A percentile compares a stretch with the other conserved stretches of the same genome.
Conservation (phyloP, 331 rosid genomes). For the Telfairia occidentalis region DNA sequence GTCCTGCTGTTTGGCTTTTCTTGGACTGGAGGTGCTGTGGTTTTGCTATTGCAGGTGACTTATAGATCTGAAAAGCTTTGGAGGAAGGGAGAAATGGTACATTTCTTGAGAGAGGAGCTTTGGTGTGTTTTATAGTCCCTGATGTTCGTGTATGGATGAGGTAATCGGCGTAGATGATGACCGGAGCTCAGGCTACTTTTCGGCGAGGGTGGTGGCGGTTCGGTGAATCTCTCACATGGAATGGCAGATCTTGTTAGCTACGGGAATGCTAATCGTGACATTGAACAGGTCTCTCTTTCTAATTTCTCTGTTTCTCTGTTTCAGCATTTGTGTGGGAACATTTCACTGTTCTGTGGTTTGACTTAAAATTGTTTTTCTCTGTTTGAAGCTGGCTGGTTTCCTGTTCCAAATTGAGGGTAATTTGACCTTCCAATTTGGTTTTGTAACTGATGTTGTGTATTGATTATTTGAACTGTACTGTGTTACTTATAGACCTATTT, state of each 20-base stretch:
- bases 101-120: neutral
- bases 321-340: neutral
- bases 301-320: constrained; percentile 1
- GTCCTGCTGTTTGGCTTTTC: neutral
- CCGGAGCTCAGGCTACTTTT: constrained; percentile 69
- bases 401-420: neutral
- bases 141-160: constrained; percentile 55
- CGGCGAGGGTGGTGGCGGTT: constrained; percentile 85
- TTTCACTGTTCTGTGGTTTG: neutral
- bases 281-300: constrained; percentile 47
- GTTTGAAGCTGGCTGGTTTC: neutral
- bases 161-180: constrained; percentile 72
- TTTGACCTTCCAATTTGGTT: constrained; percentile 1
- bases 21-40: neutral
- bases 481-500: neutral
- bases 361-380: neutral
- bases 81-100: constrained; percentile 17
- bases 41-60: neutral
- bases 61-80: constrained; percentile 17
- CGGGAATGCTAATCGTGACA: constrained; percentile 91
- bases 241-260: constrained; percentile 98
- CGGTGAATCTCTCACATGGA: constrained; percentile 74
- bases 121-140: constrained; percentile 31
- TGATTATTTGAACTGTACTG: neutral
- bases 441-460: neutral